These are phyloP conservation scores for Chalciporus piperatus DNA, from an alignment of 768 basidiomycete genomes.

Conservation along the genomic window DNA sequence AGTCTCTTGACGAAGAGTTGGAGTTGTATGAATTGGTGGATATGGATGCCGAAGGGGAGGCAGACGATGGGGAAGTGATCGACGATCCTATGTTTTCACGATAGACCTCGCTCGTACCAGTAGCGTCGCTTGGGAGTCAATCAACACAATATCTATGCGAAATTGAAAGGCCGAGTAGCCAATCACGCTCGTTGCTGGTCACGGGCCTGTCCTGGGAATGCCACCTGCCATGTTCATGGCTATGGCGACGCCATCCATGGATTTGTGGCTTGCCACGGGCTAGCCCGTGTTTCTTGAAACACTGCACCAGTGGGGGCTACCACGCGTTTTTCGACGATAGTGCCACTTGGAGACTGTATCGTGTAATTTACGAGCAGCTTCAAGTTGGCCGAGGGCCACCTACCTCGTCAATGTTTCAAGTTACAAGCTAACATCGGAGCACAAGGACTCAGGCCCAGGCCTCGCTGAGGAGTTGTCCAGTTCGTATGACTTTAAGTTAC, in stretches of 20 bases:
- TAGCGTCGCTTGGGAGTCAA: neutral
- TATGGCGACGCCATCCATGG: neutral
- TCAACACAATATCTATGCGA: neutral
- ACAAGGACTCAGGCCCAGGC: too few species aligned
- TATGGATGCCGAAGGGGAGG: conserved; percentile 3
- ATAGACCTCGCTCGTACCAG: neutral
- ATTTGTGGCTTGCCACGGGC: neutral
- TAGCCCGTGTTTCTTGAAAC: too few species aligned
- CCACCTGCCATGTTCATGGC: neutral
- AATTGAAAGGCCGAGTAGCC: neutral
- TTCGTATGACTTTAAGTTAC: too few species aligned
- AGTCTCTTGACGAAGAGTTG: conserved; percentile 1
- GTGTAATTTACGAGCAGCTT: too few species aligned
- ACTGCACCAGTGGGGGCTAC: too few species aligned
- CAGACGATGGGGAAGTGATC: neutral
- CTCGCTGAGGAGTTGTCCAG: too few species aligned
- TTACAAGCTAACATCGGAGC: too few species aligned
- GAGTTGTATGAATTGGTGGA: conserved; percentile 6
- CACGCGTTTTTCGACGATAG: too few species aligned
- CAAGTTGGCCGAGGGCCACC: too few species aligned
- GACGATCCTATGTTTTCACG: neutral
- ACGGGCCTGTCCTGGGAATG: neutral
- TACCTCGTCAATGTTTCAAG: too few species aligned
- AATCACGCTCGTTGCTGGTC: neutral
- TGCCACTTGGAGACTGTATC: too few species aligned